Percentiles rank a stretch among this genome's conserved stretches.
Conservation (phyloP, 2,329 filamentous ascomycete species). For the Colletotrichum spaethianum region DNA sequence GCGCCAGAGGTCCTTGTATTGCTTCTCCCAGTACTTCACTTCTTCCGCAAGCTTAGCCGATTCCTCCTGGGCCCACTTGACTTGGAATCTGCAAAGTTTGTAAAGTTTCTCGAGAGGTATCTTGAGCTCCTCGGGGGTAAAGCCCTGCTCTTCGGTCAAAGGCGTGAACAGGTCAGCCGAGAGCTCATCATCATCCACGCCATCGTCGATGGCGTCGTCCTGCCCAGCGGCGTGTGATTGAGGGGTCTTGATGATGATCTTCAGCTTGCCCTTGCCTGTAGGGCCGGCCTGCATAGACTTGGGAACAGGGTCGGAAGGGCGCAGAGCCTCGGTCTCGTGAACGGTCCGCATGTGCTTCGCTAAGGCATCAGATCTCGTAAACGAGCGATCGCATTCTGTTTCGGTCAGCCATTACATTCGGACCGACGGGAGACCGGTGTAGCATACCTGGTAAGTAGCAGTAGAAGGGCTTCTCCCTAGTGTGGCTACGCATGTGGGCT, state of each 20-base stretch:
- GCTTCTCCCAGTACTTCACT: constrained; percentile 75
- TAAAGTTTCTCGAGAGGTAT: constrained; percentile 73
- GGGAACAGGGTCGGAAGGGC: constrained; percentile 82
- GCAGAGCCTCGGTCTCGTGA: constrained; percentile 94
- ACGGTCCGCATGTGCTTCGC: constrained; percentile 99
- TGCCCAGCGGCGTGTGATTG: constrained; percentile 71
- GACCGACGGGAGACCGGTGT: background rate
- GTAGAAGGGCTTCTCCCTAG: constrained; percentile 98
- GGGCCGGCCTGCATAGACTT: constrained; percentile 73
- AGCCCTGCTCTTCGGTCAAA: constrained; percentile 71
- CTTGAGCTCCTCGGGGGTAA: constrained; percentile 75
- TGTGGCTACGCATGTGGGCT: constrained; percentile 98
- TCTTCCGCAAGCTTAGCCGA: constrained; percentile 74
- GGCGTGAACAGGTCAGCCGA: constrained; percentile 72
- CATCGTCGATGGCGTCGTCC: constrained; percentile 68
- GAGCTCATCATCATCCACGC: constrained; percentile 68
- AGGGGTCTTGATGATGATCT: constrained; percentile 75
- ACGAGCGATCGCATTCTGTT: constrained; percentile 94
- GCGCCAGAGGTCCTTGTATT: constrained; percentile 80
- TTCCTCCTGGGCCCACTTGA: constrained; percentile 81
- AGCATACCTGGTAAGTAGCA: constrained; percentile 89
- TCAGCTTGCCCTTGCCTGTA: constrained; percentile 67
- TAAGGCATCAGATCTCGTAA: constrained; percentile 94
- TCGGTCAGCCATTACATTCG: constrained; percentile 41
- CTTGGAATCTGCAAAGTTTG: constrained; percentile 78